These are phyloP conservation scores for Salvia splendens DNA, from an alignment of 257 asterid species.

Conservation along the genomic window DNA sequence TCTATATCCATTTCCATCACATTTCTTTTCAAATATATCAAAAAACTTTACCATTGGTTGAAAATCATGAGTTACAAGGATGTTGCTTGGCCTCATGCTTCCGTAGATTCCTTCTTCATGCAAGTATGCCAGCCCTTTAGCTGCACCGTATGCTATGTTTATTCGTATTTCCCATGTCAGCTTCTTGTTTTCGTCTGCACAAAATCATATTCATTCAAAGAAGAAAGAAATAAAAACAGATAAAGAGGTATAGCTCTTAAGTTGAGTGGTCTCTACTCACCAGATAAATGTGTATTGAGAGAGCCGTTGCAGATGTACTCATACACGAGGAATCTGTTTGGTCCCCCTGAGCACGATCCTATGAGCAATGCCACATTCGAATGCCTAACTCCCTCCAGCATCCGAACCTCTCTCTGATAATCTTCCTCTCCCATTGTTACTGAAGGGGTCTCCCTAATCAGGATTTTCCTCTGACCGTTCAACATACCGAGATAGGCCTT, in stretches of 20 bases:
- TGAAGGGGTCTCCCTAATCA: conserved; percentile 52
- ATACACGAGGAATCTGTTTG: conserved; percentile 48
- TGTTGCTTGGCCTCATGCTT: conserved; percentile 54
- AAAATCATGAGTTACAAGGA: conserved; percentile 59
- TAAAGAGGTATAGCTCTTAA: too few species aligned
- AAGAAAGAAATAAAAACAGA: too few species aligned
- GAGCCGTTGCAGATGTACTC: conserved; percentile 56
- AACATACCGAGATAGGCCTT: conserved; percentile 41
- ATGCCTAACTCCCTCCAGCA: conserved; percentile 44
- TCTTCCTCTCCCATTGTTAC: conserved; percentile 45
- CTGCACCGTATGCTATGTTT: conserved; percentile 48
- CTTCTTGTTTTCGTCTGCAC: conserved; percentile 40
- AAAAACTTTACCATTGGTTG: conserved; percentile 49
- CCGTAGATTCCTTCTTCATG: conserved; percentile 50
- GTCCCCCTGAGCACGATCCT: conserved; percentile 55
- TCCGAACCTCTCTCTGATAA: conserved; percentile 39
- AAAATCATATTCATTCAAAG: neutral
- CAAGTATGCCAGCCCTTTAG: conserved; percentile 52
- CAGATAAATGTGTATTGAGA: conserved; percentile 44
- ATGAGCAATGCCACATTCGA: conserved; percentile 50
- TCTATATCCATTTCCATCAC: neutral
- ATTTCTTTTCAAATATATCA: neutral
- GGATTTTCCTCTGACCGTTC: conserved; percentile 41
- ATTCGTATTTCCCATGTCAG: conserved; percentile 59
- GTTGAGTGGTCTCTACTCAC: conserved; percentile 33